Evolutionary conservation across 495 filamentous ascomycete species (phyloP), one percentile per base, ranked within the genome.

Genomic region (Aspergillus saccharolyticus): DNA sequence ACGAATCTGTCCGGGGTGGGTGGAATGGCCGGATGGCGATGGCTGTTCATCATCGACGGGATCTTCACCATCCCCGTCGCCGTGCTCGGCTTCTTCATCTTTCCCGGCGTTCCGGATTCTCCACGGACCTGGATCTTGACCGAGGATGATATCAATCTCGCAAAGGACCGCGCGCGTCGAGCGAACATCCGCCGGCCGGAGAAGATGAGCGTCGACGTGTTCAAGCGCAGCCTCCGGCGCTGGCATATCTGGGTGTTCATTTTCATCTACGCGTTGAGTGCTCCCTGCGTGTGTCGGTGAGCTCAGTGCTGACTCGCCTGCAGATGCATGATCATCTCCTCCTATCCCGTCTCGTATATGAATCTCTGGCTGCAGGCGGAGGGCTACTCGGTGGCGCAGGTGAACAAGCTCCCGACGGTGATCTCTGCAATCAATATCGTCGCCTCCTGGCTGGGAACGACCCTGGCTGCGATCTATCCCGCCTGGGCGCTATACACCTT

Each of bases 191-290:
- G 64, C 6, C 55, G 69, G 12, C 70, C 70, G 0, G 74, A 73
- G 3, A 76, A 72, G 25, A 50, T 78, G 52, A 54, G 58, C 12
- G 57, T 73, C 0, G 68, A 74, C 55, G 74, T 77, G 8, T 74
- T 80, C 54, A 77, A 67, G 59, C 70, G 76, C 5, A 69, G 69
- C 2, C 53, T 74, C 15, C 64, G 65, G 28, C 56, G 74, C n/a
- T 80, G 76, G 77, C 75, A 77, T 58, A 77, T 79, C 12, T 80
- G 72, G 68, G 63, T 78, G 3, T 80, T 80, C 43, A 66, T 78
- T 7, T 64, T 66, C 17, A 74, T 66, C 25, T 78, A 77, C 42
- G 71, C 72, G 75, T 75, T 52, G 65, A 72, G 67, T 20, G 19
- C 30, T 17, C 17, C 10, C 14, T 20, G 19, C 16, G 28, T n/a